A percentile compares a stretch with the other conserved stretches of the same genome.
Conservation (phyloP, 345 rosid species). For the Litchi chinensis region DNA sequence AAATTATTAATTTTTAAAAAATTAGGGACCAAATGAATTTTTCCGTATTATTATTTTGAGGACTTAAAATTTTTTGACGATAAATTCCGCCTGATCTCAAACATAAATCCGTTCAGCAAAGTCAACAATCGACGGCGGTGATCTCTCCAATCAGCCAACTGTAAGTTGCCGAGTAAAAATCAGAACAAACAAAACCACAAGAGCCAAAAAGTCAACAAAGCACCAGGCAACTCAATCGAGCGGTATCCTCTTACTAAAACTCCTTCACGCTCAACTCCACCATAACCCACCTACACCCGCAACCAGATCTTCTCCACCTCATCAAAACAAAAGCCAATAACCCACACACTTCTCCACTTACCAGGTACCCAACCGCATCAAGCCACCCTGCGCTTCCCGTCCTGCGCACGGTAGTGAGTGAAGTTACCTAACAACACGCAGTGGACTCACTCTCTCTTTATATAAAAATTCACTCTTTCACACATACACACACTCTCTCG, state of each 20-base stretch:
- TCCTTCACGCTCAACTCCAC: neutral
- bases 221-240: neutral
- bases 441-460: neutral
- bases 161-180: too few relatives aligned
- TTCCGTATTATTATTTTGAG: too few relatives aligned
- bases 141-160: neutral
- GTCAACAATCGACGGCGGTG: neutral
- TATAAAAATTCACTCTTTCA: neutral
- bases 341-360: neutral
- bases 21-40: too few relatives aligned
- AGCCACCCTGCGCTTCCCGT: neutral
- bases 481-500: neutral
- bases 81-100: neutral
- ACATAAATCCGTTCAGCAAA: neutral
- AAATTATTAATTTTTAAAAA: too few relatives aligned
- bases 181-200: too few relatives aligned
- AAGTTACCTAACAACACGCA: constrained; percentile 4
- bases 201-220: too few relatives aligned
- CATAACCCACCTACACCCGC: neutral
- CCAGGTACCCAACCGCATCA: neutral
- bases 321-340: neutral
- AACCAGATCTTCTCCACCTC: neutral
- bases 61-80: too few relatives aligned
- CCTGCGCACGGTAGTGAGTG: neutral
- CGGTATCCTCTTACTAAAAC: neutral